Evolutionary conservation across 768 basidiomycete species (phyloP), one percentile per base, ranked within the genome.

Genomic region (Suillus clintonianus): DNA sequence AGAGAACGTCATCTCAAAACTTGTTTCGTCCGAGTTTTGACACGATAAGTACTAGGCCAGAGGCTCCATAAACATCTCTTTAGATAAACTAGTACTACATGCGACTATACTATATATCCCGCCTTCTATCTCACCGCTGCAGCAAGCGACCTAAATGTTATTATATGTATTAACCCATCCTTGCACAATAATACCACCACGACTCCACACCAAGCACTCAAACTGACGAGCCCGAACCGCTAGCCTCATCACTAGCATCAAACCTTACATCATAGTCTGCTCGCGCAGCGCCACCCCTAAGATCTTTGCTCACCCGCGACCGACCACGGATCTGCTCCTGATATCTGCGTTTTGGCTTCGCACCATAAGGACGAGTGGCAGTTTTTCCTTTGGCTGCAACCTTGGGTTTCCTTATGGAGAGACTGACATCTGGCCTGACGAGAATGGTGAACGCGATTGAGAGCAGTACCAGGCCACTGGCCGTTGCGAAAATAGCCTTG

Each of bases 401-500:
- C 11, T 62, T 61, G 56, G 65, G 69, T 27, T 63, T 41, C 27
- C 53, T 59, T 22, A 71, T 56, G 14, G 73, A 67, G 41, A 73
- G 54, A 22, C 68, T 69, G 34, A 69, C 65, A 14, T 76, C 75
- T 0, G 81, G 76, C 22, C 76, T 72, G 47, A 87, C 66, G 41
- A 83, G 74, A 60, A 74, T 73, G 3, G 89, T 76, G 54, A 87
- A 70, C 36, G 76, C 62, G 11, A 90, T 78, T 0, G 84, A 79
- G n/a, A 78, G 68, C 43, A 82, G 69, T 34, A 89, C 75, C n/a
- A 92, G 71, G n/a, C 72, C 77, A 1, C 83, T 82, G 5, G 89
- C 89, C 13, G 85, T 75, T 17, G 75, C 81, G 67, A 92, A 93
- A 68, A 92, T 86, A 1, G 88, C 83, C 75, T 86, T 85, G 0